A percentile compares a stretch with the other conserved stretches of the same genome.
phyloP scores from a whole-genome alignment of 257 asterid genomes.

The Haberlea rhodopensis region DNA sequence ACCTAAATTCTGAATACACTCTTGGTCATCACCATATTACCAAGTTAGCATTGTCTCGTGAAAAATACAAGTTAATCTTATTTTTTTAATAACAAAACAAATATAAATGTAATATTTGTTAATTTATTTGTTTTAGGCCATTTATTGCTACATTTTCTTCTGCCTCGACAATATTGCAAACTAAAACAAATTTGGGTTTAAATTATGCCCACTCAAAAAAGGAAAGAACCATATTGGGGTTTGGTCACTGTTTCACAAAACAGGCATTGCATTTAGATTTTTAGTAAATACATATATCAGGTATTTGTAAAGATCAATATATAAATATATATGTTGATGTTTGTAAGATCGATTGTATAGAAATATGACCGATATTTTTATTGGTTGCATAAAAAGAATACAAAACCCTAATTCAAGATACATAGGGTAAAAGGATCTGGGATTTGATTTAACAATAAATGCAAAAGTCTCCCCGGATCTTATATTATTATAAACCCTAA shows the following conservation, averaged over 20 bases:
- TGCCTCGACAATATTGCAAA: not conserved
- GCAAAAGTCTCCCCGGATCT: not conserved
- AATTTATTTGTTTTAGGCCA: too few species aligned
- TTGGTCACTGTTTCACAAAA: not conserved
- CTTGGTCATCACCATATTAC: not conserved
- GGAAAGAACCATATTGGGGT: not conserved
- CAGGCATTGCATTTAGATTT: not conserved
- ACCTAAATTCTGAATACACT: too few species aligned
- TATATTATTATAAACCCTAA: not conserved
- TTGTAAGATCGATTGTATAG: too few species aligned
- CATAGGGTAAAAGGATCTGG: slow-evolving; percentile 34
- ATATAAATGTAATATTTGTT: too few species aligned
- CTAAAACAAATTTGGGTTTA: not conserved
- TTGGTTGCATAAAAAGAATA: slow-evolving; percentile 41
- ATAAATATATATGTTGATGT: too few species aligned
- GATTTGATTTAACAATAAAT: slow-evolving; percentile 26
- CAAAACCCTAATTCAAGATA: slow-evolving; percentile 21
- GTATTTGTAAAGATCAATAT: too few species aligned
- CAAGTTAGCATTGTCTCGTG: not conserved
- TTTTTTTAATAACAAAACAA: too few species aligned
- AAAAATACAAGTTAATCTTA: not conserved
- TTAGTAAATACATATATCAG: too few species aligned
- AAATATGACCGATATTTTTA: too few species aligned
- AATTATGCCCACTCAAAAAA: not conserved
- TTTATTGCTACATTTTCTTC: not conserved